Conservation (phyloP, 2,329 filamentous ascomycete species). For the Sclerotinia sclerotiorum region DNA sequence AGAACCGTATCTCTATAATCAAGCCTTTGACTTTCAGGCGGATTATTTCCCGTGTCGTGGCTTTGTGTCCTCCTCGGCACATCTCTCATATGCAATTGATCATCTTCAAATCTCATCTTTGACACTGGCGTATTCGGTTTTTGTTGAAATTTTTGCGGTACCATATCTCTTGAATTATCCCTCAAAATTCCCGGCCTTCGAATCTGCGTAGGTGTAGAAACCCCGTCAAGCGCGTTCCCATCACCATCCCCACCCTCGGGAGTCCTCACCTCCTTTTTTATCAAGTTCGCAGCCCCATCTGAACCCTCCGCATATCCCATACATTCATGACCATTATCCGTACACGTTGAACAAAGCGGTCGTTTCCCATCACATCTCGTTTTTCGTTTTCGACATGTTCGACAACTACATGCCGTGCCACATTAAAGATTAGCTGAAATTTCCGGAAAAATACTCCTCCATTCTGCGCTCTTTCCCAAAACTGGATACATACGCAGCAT, state of each 20-base stretch:
- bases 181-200: neutral
- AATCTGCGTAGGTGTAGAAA: constrained; percentile 28
- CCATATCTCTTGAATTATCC: constrained; percentile 11
- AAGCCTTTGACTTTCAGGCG: neutral
- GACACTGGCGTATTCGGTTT: neutral
- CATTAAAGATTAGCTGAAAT: constrained; percentile 6
- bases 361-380: constrained; percentile 73
- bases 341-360: constrained; percentile 69
- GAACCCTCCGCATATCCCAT: constrained; percentile 58
- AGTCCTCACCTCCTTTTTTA: constrained; percentile 33
- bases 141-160: constrained; percentile 14
- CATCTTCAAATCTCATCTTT: neutral
- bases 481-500: constrained; percentile 64
- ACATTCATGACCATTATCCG: constrained; percentile 68
- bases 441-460: neutral
- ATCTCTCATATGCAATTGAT: neutral
- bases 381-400: constrained; percentile 74
- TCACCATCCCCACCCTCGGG: constrained; percentile 43
- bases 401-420: constrained; percentile 50
- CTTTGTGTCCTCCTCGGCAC: neutral
- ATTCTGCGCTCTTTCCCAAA: constrained; percentile 25
- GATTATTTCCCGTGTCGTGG: neutral
- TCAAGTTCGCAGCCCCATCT: constrained; percentile 31
- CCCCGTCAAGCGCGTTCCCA: constrained; percentile 43
- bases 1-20: constrained; percentile 32